Base-by-base conservation (phyloP, 2,329 filamentous ascomycete species). In the Akanthomyces lecanii region DNA sequence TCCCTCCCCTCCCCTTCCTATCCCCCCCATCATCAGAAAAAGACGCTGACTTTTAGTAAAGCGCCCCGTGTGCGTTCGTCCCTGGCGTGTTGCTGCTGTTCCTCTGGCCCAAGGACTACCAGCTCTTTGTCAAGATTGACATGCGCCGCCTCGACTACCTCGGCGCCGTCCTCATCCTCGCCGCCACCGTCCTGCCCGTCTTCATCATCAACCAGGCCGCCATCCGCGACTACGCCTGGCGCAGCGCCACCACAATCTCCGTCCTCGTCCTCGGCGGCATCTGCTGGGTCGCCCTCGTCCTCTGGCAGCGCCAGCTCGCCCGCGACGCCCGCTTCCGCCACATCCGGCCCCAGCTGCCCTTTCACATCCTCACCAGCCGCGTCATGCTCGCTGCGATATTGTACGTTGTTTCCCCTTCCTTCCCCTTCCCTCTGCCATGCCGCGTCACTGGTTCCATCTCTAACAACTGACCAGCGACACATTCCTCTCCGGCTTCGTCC, bases 191-290 rank as follows among this genome's bases (percentile, higher is more conserved):
- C 12, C 63, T 70, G 7, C 66, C 68, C 18, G 67, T 70, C 38
- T 70, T 70, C 62, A 67, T 67, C 50, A 63, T 68, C 28, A 67
- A 70, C 59, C 64, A 68, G 50, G 66, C 60, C 14, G 65, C 66
- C 25, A 65, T 66, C 47, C 63, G 63, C 48, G 66, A 66, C 28
- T 69, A 68, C 44, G 60, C 63, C 42, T 69, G 68, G 68, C 44
- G 57, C 52, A 67, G 67, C 61, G 60, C 57, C 5, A 61, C 64
- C 1, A 68, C 68, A 16, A 66, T 69, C 12, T 42, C 57, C 36
- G 45, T 68, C 18, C 62, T 69, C 25, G 63, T 64, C 47, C 16
- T 67, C 25, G 33, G 55, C 40, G 67, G 66, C 25, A 53, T 67
- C 6, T 64, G 63, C 45, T 69, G 68, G 67, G 42, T 67, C 30